A percentile compares a stretch with the other conserved stretches of the same genome.
Conservation (phyloP, 2,329 filamentous ascomycete species). For the Penicillium digitatum region DNA sequence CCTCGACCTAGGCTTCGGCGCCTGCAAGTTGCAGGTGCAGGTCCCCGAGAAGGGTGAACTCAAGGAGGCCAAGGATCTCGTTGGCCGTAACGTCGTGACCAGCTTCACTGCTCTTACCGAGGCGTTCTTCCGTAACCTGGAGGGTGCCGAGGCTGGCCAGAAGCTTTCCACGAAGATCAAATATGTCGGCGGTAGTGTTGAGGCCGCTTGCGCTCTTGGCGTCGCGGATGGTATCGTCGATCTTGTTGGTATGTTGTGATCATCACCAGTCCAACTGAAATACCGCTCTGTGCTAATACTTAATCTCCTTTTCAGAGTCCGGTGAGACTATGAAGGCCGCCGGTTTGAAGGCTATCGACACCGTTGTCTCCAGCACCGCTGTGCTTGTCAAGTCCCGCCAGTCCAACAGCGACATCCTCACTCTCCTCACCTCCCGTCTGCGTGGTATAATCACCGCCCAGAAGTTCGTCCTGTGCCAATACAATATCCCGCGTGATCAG, state of each 20-base stretch:
- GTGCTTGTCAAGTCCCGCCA: constrained; percentile 88
- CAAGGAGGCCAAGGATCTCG: constrained; percentile 65
- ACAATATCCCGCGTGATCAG: constrained; percentile 75
- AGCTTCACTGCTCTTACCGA: constrained; percentile 85
- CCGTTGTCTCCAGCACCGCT: constrained; percentile 80
- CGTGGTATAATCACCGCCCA: constrained; percentile 92
- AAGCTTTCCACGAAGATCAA: constrained; percentile 77
- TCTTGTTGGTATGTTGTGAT: constrained; percentile 70
- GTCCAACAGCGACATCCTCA: constrained; percentile 75
- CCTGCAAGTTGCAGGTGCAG: constrained; percentile 93
- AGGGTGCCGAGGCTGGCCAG: constrained; percentile 43
- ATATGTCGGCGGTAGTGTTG: constrained; percentile 92
- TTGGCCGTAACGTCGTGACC: constrained; percentile 91
- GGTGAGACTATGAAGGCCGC: constrained; percentile 98
- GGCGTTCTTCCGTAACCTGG: constrained; percentile 78
- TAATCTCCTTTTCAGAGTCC: constrained; percentile 61
- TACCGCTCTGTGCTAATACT: constrained; percentile 1
- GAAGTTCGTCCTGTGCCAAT: constrained; percentile 90
- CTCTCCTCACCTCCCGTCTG: constrained; percentile 81
- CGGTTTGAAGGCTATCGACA: constrained; percentile 89
- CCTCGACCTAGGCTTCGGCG: constrained; percentile 84
- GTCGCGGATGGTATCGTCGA: constrained; percentile 97
- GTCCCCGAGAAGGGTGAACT: constrained; percentile 81
- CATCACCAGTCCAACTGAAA: not conserved
- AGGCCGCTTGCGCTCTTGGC: constrained; percentile 90